phyloP scores from a whole-genome alignment of 805 yeast species.

The Lipomyces kockii region DNA sequence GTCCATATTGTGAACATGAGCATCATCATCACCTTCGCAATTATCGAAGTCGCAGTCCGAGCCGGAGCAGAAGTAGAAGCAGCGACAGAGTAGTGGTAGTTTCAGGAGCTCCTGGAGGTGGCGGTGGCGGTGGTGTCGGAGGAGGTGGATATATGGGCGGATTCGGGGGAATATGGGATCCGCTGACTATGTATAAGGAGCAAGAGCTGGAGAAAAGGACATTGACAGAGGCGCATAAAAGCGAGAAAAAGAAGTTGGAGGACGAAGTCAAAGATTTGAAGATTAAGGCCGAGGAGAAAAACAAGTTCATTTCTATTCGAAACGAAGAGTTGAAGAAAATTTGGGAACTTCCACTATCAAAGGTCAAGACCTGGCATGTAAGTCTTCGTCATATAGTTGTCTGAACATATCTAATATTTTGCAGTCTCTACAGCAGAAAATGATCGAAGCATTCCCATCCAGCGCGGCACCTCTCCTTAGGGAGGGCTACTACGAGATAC shows the following conservation, averaged over 20 bases:
- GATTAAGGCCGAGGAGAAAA: neutral
- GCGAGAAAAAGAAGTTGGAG: slow-evolving; percentile 10
- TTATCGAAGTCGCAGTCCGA: neutral
- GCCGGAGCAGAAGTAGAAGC: slow-evolving; percentile 6
- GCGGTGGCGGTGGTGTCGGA: neutral
- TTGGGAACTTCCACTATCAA: slow-evolving; percentile 29
- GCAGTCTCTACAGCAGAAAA: slow-evolving; percentile 6
- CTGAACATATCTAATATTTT: neutral
- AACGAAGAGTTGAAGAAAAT: slow-evolving; percentile 14
- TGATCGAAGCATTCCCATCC: slow-evolving; percentile 15
- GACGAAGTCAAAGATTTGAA: slow-evolving; percentile 17
- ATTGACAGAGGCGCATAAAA: slow-evolving; percentile 10
- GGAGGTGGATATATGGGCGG: slow-evolving; percentile 1
- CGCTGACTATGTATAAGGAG: neutral
- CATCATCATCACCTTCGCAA: slow-evolving; percentile 5
- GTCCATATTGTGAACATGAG: slow-evolving; percentile 4
- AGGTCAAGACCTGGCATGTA: slow-evolving; percentile 23
- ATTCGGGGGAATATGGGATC: neutral
- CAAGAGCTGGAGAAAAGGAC: slow-evolving; percentile 5
- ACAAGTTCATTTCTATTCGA: slow-evolving; percentile 12
- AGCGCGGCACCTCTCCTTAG: neutral
- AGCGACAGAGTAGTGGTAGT: slow-evolving; percentile 6
- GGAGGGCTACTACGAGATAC: slow-evolving; percentile 21
- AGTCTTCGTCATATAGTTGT: neutral
- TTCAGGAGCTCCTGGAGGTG: slow-evolving; percentile 11